A percentile compares a stretch with the other conserved stretches of the same genome.
Conservation (phyloP, 2,329 filamentous ascomycete species). For the Cladophialophora carrionii region DNA sequence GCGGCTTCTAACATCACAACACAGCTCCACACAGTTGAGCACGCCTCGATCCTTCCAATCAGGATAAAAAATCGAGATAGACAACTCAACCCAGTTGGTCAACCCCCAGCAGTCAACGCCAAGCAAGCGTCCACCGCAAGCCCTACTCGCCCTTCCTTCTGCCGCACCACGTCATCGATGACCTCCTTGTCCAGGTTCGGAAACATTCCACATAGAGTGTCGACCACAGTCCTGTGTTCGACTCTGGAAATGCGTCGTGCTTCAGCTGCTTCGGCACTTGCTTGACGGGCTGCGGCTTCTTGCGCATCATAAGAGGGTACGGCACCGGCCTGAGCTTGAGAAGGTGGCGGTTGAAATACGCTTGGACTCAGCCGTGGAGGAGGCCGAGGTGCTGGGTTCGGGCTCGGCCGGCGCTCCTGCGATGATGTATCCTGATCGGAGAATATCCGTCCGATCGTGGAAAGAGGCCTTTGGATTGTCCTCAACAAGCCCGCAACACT, state of each 20-base stretch:
- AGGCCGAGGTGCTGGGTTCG: slow-evolving; percentile 30
- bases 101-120: slow-evolving; percentile 59
- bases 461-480: slow-evolving; percentile 87
- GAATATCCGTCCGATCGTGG: slow-evolving; percentile 92
- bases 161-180: slow-evolving; percentile 93
- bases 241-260: slow-evolving; percentile 78
- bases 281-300: slow-evolving; percentile 86
- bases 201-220: slow-evolving; percentile 95
- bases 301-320: slow-evolving; percentile 64
- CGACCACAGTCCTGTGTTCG: slow-evolving; percentile 88
- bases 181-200: slow-evolving; percentile 91
- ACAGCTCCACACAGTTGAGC: neutral
- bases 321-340: slow-evolving; percentile 43
- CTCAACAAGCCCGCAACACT: slow-evolving; percentile 83
- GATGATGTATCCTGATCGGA: slow-evolving; percentile 62
- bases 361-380: slow-evolving; percentile 57
- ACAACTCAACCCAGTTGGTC: neutral
- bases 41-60: neutral
- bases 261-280: slow-evolving; percentile 85
- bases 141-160: slow-evolving; percentile 90
- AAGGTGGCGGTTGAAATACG: slow-evolving; percentile 51
- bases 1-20: neutral
- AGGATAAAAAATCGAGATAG: neutral
- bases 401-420: slow-evolving; percentile 40
- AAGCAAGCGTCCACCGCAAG: slow-evolving; percentile 85